Evolutionary conservation across 106 monocot genomes (phyloP).

Genomic region (Ottelia alismoides): DNA sequence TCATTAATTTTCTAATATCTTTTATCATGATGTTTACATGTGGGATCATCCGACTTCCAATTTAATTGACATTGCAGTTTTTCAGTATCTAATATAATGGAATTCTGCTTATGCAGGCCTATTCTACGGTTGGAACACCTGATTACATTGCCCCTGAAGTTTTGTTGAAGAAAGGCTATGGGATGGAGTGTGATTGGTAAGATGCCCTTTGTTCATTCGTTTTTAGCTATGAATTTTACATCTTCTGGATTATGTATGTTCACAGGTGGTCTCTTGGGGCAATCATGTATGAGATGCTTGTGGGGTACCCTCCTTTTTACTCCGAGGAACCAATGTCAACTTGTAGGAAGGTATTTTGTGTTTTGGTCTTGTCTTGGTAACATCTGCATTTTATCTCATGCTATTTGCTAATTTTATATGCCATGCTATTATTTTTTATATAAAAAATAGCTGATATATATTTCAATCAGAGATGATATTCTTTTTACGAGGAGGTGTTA

Average conservation of each 20-base stretch:
- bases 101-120: slow-evolving; percentile 45
- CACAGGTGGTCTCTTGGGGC: slow-evolving; percentile 82
- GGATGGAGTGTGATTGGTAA: slow-evolving; percentile 95
- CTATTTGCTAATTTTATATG: too few relatives aligned
- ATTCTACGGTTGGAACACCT: slow-evolving; percentile 92
- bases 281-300: slow-evolving; percentile 89
- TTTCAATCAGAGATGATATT: too few relatives aligned
- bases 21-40: too few relatives aligned
- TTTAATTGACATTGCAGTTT: too few relatives aligned
- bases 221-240: background rate
- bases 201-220: slow-evolving; percentile 3
- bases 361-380: too few relatives aligned
- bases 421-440: too few relatives aligned
- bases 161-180: slow-evolving; percentile 91
- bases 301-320: slow-evolving; percentile 77
- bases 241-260: background rate
- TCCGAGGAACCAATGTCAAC: slow-evolving; percentile 84
- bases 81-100: too few relatives aligned
- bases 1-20: too few relatives aligned
- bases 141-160: slow-evolving; percentile 98
- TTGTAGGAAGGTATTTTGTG: slow-evolving; percentile 73
- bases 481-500: too few relatives aligned
- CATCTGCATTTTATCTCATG: too few relatives aligned
- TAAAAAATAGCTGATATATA: too few relatives aligned
- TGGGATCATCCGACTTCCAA: too few relatives aligned